Evolutionary conservation across 805 yeast genomes (phyloP).

Genomic region (Ogataea sp.): DNA sequence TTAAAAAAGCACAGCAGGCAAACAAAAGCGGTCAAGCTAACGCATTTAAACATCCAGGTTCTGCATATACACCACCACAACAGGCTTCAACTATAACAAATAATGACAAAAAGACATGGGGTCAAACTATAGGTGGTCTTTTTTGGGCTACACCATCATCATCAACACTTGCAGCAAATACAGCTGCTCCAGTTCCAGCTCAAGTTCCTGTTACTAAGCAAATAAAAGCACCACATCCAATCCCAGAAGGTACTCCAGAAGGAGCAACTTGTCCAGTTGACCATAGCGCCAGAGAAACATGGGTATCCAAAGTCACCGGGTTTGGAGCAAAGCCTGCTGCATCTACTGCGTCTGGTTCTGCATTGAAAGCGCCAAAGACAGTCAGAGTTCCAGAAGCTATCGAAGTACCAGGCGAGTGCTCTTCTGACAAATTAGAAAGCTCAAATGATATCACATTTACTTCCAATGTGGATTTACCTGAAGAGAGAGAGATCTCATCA

Average conservation of each 20-base stretch:
- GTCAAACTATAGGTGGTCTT: slow-evolving; percentile 3
- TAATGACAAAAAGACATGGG: slow-evolving; percentile 6
- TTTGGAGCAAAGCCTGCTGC: neutral
- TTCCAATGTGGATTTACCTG: slow-evolving; percentile 42
- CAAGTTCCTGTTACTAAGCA: too few species aligned
- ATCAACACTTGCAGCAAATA: too few species aligned
- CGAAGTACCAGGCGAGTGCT: slow-evolving; percentile 31
- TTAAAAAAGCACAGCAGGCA: slow-evolving; percentile 25
- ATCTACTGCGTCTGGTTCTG: slow-evolving; percentile 1
- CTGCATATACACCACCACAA: neutral
- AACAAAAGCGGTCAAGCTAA: slow-evolving; percentile 5
- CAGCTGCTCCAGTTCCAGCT: too few species aligned
- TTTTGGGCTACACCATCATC: slow-evolving; percentile 15
- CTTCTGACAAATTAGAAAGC: slow-evolving; percentile 35
- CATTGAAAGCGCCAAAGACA: neutral
- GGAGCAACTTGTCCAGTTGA: slow-evolving; percentile 31
- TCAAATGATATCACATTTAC: slow-evolving; percentile 7
- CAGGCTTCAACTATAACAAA: neutral
- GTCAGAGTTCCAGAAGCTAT: slow-evolving; percentile 28
- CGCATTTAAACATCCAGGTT: neutral
- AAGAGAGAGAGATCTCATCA: slow-evolving; percentile 69
- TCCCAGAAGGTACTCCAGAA: slow-evolving; percentile 12
- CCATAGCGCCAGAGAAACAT: slow-evolving; percentile 27
- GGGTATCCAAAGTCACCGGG: slow-evolving; percentile 19
- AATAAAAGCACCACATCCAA: slow-evolving; percentile 2